Evolutionary conservation across 2,329 filamentous ascomycete species (phyloP), one percentile per base, ranked within the genome.

Genomic region (Bipolaris sorokiniana): DNA sequence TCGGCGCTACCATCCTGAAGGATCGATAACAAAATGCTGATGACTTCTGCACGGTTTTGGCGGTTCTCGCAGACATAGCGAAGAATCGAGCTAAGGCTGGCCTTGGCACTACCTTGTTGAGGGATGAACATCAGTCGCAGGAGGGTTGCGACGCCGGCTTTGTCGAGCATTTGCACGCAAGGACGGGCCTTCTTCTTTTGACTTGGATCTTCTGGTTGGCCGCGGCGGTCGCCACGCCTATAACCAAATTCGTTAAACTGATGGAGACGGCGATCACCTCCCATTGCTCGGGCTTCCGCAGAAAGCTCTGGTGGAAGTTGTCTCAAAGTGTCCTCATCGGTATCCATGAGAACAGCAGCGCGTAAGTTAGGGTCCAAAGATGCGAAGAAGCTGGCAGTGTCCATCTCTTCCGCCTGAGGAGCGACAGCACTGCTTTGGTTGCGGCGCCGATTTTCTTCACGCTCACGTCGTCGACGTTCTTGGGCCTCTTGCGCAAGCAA

Each of bases 41-140:
- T 88, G 33, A 99, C 92, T 76, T 99, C 95, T 3, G 93, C 88
- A 34, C 95, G 88, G 71, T 95, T 99, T 72, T 97, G 92, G n/a
- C 92, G 89, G 74, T 99, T 99, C 77, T 97, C 90, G 72, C 92
- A 98, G 23, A 98, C 89, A 65, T 97, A 92, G 61, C 91, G 87
- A 49, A 99, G 88, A 51, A 99, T 91, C 53, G 89, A 88, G 73
- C 95, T 94, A 51, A 99, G 83, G 58, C 92, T 90, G 60, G 84
- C 87, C 64, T 92, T 91, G 47, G 95, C 89, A 60, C 91, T 95
- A 20, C 91, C 91, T 63, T 94, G 91, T 64, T 97, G 91, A 46
- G 91, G 90, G 68, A 98, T 92, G 75, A 99, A 99, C 94, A 99
- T 97, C 9, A 99, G 84, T n/a, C 96, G 91, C 41, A 99, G 83